Evolutionary conservation across 2,329 filamentous ascomycete species (phyloP).

Genomic region (Beauveria sp.): DNA sequence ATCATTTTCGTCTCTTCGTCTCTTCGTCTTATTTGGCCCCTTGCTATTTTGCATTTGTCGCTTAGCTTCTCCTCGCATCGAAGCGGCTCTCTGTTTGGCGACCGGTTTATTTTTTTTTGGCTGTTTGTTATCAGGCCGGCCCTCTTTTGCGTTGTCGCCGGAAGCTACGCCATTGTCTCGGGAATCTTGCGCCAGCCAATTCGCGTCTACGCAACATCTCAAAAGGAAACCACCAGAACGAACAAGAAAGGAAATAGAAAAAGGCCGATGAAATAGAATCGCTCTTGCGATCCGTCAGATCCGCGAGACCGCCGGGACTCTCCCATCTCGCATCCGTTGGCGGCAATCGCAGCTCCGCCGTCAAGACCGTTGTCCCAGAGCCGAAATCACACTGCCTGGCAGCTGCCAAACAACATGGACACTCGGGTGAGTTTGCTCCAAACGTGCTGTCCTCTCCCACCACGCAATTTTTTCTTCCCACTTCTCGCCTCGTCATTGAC

Average conservation of each 20-base stretch:
- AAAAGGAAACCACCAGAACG: background rate
- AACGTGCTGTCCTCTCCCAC: constrained; percentile 4
- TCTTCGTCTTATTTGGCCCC: background rate
- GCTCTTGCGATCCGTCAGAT: background rate
- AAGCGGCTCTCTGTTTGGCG: background rate
- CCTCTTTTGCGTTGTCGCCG: constrained; percentile 4
- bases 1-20: background rate
- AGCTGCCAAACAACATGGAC: constrained; percentile 23
- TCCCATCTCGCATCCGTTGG: background rate
- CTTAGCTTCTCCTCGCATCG: background rate
- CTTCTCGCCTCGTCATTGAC: constrained; percentile 1
- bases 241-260: background rate
- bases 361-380: constrained; percentile 12
- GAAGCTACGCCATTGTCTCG: background rate
- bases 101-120: background rate
- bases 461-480: background rate
- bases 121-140: constrained; percentile 7
- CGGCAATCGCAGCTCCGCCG: constrained; percentile 6
- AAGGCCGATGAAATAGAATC: background rate
- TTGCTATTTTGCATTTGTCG: background rate
- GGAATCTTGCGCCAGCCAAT: background rate
- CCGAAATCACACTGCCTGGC: constrained; percentile 11
- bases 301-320: background rate
- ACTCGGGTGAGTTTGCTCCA: constrained; percentile 24
- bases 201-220: background rate